Evolutionary conservation across 306 rosid genomes (phyloP).

Genomic region (Medicago arabica): DNA sequence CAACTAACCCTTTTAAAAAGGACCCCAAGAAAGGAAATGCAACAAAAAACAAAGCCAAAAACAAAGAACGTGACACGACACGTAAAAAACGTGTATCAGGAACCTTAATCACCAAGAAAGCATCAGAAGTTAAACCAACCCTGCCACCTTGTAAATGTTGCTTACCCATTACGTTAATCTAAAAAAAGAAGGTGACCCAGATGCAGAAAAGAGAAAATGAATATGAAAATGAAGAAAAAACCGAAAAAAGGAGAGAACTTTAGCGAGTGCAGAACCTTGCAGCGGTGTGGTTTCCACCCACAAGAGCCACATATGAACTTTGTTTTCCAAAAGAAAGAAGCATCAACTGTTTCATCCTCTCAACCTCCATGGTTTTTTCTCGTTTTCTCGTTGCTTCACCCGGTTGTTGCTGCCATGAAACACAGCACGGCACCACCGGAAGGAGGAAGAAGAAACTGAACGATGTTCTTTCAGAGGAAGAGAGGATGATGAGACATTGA

Average conservation of each 20-base stretch:
- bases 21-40: slow-evolving; percentile 51
- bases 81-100: slow-evolving; percentile 55
- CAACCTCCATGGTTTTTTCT: slow-evolving; percentile 55
- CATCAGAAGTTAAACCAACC: slow-evolving; percentile 35
- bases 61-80: slow-evolving; percentile 57
- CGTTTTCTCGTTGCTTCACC: slow-evolving; percentile 22
- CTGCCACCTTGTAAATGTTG: neutral
- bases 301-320: slow-evolving; percentile 58
- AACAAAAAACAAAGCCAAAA: slow-evolving; percentile 59
- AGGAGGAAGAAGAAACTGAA: slow-evolving; percentile 30
- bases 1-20: slow-evolving; percentile 39
- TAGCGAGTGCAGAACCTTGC: slow-evolving; percentile 42
- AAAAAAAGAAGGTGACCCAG: neutral
- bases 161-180: slow-evolving; percentile 11
- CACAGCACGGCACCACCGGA: slow-evolving; percentile 16
- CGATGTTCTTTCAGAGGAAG: neutral
- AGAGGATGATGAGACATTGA: slow-evolving; percentile 1
- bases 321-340: slow-evolving; percentile 55
- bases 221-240: neutral
- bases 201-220: slow-evolving; percentile 8
- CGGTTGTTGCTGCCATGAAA: slow-evolving; percentile 36
- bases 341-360: slow-evolving; percentile 59
- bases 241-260: neutral
- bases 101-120: slow-evolving; percentile 56
- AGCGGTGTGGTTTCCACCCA: slow-evolving; percentile 87